Base-by-base conservation (phyloP, 1,284 basidiomycete genomes). In the Cerioporus squamosus region DNA sequence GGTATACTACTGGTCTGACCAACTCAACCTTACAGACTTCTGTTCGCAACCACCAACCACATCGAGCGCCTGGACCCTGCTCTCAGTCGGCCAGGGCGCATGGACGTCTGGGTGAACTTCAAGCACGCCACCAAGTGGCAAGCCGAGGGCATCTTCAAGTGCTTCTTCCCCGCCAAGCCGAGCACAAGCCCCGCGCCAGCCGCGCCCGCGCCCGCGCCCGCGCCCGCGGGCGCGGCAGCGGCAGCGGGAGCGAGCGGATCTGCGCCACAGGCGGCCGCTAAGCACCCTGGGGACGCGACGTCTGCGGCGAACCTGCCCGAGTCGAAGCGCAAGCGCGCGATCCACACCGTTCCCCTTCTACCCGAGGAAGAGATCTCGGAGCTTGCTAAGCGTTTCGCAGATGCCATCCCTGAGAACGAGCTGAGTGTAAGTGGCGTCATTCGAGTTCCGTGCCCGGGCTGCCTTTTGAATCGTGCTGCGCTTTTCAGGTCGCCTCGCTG, bases 91-190 rank as follows among this genome's bases (percentile, higher is more conserved):
- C 90, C 90, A 33, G 91, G 91, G 54, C 88, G 91, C 52, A 92
- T 93, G 90, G 91, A 93, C 67, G 91, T 93, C 15, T 93, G 91
- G 91, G 83, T 93, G 39, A 91, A 93, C 77, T 93, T 93, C 75
- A 89, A 88, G 58, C 88, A 93, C 68, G 92, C 93, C 8, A 92
- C 88, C 7, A 92, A 90, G 70, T 90, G 87, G 85, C 92, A 94
- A 70, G 92, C 91, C 24, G 90, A 93, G 74, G 91, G 90, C 52
- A 91, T 93, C 70, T 95, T 93, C 85, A 91, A 93, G 72, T 92
- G 91, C 72, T 95, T 94, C 83, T 94, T 94, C 86, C 92, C 92
- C 1, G 86, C 72, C 71, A 86, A 84, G 68, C 36, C 57, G 20
- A 50, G 45, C 44, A 10, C 33, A 44, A 39, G 39, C 44, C 22